Evolutionary conservation across 2,329 filamentous ascomycete genomes (phyloP).

Genomic region (Ophiostoma angusticollis): DNA sequence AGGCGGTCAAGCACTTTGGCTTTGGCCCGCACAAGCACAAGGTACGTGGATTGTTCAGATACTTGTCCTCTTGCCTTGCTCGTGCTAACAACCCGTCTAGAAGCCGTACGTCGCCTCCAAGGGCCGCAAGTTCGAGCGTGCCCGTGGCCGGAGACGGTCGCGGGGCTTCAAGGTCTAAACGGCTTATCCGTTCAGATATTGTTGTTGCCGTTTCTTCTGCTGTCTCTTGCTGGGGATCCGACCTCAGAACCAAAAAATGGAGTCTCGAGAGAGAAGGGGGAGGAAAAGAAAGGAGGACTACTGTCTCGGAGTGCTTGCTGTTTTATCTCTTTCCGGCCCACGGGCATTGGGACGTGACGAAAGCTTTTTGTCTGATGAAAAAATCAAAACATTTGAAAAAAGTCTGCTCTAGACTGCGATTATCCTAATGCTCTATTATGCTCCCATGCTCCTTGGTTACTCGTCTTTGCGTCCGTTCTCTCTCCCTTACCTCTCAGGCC

Average conservation of each 20-base stretch:
- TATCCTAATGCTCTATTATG: too few relatives aligned
- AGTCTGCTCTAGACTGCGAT: too few relatives aligned
- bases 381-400: too few relatives aligned
- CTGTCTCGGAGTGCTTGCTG: constrained; percentile 3
- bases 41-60: constrained; percentile 40
- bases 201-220: not conserved
- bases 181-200: too few relatives aligned
- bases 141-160: constrained; percentile 96
- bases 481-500: constrained; percentile 3
- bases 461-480: too few relatives aligned
- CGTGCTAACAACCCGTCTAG: constrained; percentile 36
- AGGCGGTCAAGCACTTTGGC: constrained; percentile 98
- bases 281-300: constrained; percentile 2
- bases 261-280: not conserved
- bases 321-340: constrained; percentile 2
- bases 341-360: too few relatives aligned
- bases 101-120: constrained; percentile 97
- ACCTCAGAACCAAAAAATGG: constrained; percentile 6
- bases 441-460: too few relatives aligned
- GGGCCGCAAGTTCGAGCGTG: constrained; percentile 99
- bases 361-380: too few relatives aligned
- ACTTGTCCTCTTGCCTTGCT: constrained; percentile 1
- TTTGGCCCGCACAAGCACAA: constrained; percentile 97
- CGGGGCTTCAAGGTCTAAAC: constrained; percentile 99
- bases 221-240: not conserved